phyloP scores from a whole-genome alignment of 2,329 filamentous ascomycete genomes.

The Aspergillus sp. region DNA sequence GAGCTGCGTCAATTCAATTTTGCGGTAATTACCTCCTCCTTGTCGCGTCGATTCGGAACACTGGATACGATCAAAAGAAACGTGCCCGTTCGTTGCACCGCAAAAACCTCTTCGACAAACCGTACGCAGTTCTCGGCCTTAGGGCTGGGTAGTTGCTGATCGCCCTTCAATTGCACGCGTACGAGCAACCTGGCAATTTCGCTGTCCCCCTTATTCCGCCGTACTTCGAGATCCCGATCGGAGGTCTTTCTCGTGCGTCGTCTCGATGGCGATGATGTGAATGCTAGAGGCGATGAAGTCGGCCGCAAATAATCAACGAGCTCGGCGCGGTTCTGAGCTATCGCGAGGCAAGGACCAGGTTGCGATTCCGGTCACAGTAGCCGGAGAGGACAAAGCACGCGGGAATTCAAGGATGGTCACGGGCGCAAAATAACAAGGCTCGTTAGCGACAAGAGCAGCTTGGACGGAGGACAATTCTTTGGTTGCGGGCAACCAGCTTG shows the following conservation, averaged over 20 bases:
- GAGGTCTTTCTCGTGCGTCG: neutral
- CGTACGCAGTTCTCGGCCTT: neutral
- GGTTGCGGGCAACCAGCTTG: constrained; percentile 19
- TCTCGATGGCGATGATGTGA: neutral
- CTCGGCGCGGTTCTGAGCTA: constrained; percentile 20
- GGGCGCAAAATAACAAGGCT: constrained; percentile 8
- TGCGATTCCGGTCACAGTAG: constrained; percentile 18
- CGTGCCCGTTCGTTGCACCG: neutral
- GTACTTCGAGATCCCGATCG: neutral
- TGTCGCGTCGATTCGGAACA: neutral
- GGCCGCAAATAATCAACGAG: constrained; percentile 10
- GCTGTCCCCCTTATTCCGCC: neutral
- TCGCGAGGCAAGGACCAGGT: constrained; percentile 17
- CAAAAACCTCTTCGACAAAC: neutral
- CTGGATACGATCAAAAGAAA: neutral
- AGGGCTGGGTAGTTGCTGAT: neutral
- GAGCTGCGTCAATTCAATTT: neutral
- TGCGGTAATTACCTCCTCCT: neutral
- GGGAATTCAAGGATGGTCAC: neutral
- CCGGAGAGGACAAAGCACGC: constrained; percentile 5
- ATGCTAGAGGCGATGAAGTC: neutral
- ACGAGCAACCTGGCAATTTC: neutral
- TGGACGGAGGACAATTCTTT: constrained; percentile 16
- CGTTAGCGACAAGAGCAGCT: constrained; percentile 12
- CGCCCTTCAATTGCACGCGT: constrained; percentile 6